These are phyloP conservation scores for Hypoxylon trugodes DNA, from an alignment of 495 filamentous ascomycete species.

Conservation along the genomic window DNA sequence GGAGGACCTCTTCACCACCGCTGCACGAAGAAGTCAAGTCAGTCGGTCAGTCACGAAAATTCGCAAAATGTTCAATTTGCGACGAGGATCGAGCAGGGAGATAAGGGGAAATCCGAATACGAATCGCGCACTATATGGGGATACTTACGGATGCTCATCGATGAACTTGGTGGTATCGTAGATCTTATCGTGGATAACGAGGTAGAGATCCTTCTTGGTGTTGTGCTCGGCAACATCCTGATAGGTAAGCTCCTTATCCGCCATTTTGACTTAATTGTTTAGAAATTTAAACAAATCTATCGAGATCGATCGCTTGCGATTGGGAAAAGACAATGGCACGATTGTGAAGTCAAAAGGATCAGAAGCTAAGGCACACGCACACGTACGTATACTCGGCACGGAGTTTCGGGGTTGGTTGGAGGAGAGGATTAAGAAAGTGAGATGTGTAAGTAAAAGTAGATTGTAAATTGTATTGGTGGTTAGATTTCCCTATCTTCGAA, in stretches of 20 bases:
- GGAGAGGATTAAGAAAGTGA: slow-evolving; percentile 15
- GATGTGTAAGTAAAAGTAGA: slow-evolving; percentile 9
- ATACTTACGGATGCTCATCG: slow-evolving; percentile 98
- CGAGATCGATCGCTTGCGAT: slow-evolving; percentile 17
- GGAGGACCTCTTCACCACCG: slow-evolving; percentile 96
- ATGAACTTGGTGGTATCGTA: slow-evolving; percentile 90
- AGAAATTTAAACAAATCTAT: slow-evolving; percentile 22
- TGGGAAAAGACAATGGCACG: not conserved
- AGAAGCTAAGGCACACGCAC: slow-evolving; percentile 11
- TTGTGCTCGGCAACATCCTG: slow-evolving; percentile 86
- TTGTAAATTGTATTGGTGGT: slow-evolving; percentile 32
- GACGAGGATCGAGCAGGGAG: not conserved
- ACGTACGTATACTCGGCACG: not conserved
- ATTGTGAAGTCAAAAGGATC: slow-evolving; percentile 12
- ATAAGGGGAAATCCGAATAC: slow-evolving; percentile 1
- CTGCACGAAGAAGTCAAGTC: slow-evolving; percentile 55
- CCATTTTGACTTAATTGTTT: slow-evolving; percentile 62
- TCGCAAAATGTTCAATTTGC: not conserved
- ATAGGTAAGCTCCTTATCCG: slow-evolving; percentile 80
- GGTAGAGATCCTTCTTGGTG: slow-evolving; percentile 93
- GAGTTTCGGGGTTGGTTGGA: slow-evolving; percentile 19
- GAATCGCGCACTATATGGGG: not conserved
- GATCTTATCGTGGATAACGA: slow-evolving; percentile 96
- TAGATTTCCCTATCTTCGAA: slow-evolving; percentile 26
- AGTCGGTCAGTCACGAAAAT: slow-evolving; percentile 11